A percentile compares a stretch with the other conserved stretches of the same genome.
Conservation (phyloP, 495 filamentous ascomycete species). For the Xylaria venustula region DNA sequence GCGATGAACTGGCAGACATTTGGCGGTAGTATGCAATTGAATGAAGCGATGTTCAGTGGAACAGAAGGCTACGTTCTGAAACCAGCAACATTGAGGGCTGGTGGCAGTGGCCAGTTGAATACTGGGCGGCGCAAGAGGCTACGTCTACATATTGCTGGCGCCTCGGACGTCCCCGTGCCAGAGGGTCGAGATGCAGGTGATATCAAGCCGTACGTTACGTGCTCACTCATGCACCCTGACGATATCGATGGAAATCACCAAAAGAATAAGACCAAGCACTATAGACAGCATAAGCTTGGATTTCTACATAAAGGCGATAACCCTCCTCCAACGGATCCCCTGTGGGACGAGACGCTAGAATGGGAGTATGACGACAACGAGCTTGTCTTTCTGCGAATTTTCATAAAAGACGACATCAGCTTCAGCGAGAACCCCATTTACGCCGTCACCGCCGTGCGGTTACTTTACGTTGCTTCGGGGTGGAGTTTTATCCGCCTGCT, state of each 20-base stretch:
- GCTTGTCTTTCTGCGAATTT: constrained; percentile 49
- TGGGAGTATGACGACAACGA: constrained; percentile 58
- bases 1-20: constrained; percentile 61
- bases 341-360: constrained; percentile 53
- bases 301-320: constrained; percentile 43
- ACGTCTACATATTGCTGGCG: constrained; percentile 46
- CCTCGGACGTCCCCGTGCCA: constrained; percentile 48
- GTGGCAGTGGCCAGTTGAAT: constrained; percentile 40
- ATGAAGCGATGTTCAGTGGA: constrained; percentile 55
- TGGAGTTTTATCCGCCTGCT: constrained; percentile 55
- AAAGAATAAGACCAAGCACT: constrained; percentile 52
- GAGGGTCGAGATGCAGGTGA: constrained; percentile 32
- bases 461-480: constrained; percentile 46
- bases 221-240: constrained; percentile 46
- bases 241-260: constrained; percentile 34
- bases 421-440: constrained; percentile 50
- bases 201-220: constrained; percentile 54
- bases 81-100: constrained; percentile 45
- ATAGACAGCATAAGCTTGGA: constrained; percentile 44
- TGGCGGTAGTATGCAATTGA: constrained; percentile 52
- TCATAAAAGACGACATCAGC: constrained; percentile 54
- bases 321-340: constrained; percentile 42
- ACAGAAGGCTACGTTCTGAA: constrained; percentile 56
- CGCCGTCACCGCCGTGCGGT: constrained; percentile 44
- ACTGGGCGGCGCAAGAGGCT: constrained; percentile 34